phyloP scores from a whole-genome alignment of 257 asterid species.

The Solanum chilense region DNA sequence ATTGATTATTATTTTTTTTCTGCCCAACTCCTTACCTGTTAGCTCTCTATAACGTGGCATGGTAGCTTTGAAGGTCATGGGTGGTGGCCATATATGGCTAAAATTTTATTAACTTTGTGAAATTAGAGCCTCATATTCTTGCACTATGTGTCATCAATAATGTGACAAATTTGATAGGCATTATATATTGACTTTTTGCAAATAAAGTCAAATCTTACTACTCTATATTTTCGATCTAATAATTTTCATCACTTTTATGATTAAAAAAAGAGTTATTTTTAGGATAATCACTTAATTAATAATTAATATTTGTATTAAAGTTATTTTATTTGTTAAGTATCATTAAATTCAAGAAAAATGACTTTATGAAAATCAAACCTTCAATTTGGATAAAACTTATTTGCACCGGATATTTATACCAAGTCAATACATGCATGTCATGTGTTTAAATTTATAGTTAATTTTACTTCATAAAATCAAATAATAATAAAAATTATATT shows the following conservation, averaged over 20 bases:
- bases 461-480: too few relatives aligned
- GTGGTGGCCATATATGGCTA: neutral
- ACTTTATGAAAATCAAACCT: too few relatives aligned
- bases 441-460: too few relatives aligned
- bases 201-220: neutral
- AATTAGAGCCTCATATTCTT: neutral
- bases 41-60: neutral
- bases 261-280: neutral
- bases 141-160: neutral
- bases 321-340: too few relatives aligned
- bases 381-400: too few relatives aligned
- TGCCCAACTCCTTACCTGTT: neutral
- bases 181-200: neutral
- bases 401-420: accelerated
- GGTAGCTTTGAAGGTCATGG: neutral
- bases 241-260: too few relatives aligned
- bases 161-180: neutral
- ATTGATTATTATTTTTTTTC: neutral
- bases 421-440: too few relatives aligned
- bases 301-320: neutral
- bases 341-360: too few relatives aligned
- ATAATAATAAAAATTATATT: too few relatives aligned
- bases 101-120: neutral
- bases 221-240: neutral
- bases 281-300: neutral